These are phyloP conservation scores for Paramyrothecium sp. DNA, from an alignment of 2,329 filamentous ascomycete genomes.

Conservation along the genomic window DNA sequence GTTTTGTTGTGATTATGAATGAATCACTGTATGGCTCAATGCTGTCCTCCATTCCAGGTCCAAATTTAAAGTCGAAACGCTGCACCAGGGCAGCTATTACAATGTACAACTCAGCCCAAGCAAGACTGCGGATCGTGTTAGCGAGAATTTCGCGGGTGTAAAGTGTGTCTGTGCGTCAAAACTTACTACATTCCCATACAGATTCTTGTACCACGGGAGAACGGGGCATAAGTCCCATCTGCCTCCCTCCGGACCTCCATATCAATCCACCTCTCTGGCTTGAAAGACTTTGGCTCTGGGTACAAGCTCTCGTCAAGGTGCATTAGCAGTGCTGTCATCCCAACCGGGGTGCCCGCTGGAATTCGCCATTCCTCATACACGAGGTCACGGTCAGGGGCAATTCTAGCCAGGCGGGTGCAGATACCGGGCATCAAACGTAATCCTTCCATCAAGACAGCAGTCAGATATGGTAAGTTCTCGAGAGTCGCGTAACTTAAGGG, in stretches of 20 bases:
- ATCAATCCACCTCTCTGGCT: constrained; percentile 22
- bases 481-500: constrained; percentile 9
- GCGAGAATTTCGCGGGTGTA: neutral
- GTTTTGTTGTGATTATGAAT: neutral
- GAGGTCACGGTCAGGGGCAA: constrained; percentile 20
- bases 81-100: neutral
- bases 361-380: constrained; percentile 25
- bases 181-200: neutral
- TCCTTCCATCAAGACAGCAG: constrained; percentile 31
- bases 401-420: constrained; percentile 20
- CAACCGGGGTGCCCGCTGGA: constrained; percentile 27
- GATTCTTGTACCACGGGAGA: neutral
- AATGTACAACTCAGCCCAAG: neutral
- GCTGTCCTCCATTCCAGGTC: neutral
- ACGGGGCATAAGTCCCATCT: neutral
- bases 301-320: constrained; percentile 20
- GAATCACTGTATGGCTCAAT: neutral
- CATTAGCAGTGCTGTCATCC: constrained; percentile 30
- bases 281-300: constrained; percentile 16
- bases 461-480: constrained; percentile 34
- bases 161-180: neutral
- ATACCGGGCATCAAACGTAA: constrained; percentile 39
- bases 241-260: neutral
- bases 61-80: neutral
- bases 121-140: neutral